Evolutionary conservation across 306 rosid species (phyloP).

Genomic region (Sechiopsis laciniata): DNA sequence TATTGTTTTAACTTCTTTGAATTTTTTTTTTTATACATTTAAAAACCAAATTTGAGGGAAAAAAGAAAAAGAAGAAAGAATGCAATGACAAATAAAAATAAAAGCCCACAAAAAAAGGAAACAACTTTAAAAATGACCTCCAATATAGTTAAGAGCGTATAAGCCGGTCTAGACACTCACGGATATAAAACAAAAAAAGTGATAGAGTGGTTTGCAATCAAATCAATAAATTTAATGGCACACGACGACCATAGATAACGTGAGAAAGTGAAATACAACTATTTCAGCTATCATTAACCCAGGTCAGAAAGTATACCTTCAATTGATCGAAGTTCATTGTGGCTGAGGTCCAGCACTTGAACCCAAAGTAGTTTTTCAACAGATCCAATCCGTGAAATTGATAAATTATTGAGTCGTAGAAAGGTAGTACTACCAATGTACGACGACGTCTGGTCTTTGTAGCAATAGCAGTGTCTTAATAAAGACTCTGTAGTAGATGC

Average conservation of each 20-base stretch:
- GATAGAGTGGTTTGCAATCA: too few relatives aligned
- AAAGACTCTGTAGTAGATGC: conserved; percentile 56
- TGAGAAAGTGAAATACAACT: not conserved
- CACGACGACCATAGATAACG: not conserved
- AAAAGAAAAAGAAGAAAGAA: too few relatives aligned
- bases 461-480: conserved; percentile 44
- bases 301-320: conserved; percentile 47
- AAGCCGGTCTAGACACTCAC: too few relatives aligned
- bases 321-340: conserved; percentile 69
- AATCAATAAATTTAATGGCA: not conserved
- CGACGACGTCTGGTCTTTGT: conserved; percentile 33
- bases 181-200: too few relatives aligned
- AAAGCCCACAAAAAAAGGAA: too few relatives aligned
- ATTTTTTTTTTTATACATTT: too few relatives aligned
- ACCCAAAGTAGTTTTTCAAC: conserved; percentile 66
- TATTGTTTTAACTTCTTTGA: too few relatives aligned
- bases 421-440: conserved; percentile 34
- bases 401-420: conserved; percentile 59
- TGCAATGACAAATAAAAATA: too few relatives aligned
- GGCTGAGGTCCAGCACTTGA: conserved; percentile 80
- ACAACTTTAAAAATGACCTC: too few relatives aligned
- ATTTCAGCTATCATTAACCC: not conserved
- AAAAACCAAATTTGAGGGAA: too few relatives aligned
- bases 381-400: conserved; percentile 66
- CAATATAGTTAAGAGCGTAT: too few relatives aligned